Conservation (phyloP, 2,329 filamentous ascomycete genomes). For the Alternaria triticina region DNA sequence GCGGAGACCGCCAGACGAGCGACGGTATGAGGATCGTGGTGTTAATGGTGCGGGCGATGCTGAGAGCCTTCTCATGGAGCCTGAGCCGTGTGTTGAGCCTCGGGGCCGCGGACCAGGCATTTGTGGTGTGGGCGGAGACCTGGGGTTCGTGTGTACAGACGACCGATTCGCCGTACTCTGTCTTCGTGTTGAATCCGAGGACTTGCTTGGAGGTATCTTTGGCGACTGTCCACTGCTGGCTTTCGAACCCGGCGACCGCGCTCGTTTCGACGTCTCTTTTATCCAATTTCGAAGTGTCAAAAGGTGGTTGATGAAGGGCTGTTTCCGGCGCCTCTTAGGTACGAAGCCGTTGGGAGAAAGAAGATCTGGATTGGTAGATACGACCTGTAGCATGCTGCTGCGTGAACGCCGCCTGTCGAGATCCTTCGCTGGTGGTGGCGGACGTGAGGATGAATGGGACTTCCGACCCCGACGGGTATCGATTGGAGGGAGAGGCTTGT, state of each 20-base stretch:
- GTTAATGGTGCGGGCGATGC: slow-evolving; percentile 87
- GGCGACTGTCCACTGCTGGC: slow-evolving; percentile 44
- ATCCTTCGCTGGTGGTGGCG: slow-evolving; percentile 87
- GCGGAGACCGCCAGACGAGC: slow-evolving; percentile 80
- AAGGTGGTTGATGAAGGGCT: slow-evolving; percentile 70
- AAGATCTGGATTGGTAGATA: slow-evolving; percentile 71
- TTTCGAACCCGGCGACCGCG: slow-evolving; percentile 45
- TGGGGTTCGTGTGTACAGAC: slow-evolving; percentile 47
- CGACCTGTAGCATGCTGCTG: slow-evolving; percentile 85
- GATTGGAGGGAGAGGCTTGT: slow-evolving; percentile 69
- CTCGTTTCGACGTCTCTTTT: slow-evolving; percentile 62
- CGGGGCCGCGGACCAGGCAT: slow-evolving; percentile 46
- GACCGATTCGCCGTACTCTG: slow-evolving; percentile 44
- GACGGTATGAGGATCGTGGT: slow-evolving; percentile 83
- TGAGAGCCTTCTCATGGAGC: slow-evolving; percentile 66
- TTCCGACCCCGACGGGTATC: slow-evolving; percentile 81
- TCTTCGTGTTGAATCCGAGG: slow-evolving; percentile 42
- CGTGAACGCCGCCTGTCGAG: slow-evolving; percentile 69
- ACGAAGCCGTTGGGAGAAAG: slow-evolving; percentile 63
- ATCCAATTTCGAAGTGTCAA: slow-evolving; percentile 75
- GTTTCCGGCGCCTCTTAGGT: slow-evolving; percentile 63
- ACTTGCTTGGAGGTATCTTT: slow-evolving; percentile 35
- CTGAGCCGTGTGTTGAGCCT: slow-evolving; percentile 52
- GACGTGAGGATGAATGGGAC: slow-evolving; percentile 77
- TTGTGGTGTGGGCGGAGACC: slow-evolving; percentile 47